Conservation (phyloP, 73 alveolate species). For the Tetrahymena thermophila region DNA sequence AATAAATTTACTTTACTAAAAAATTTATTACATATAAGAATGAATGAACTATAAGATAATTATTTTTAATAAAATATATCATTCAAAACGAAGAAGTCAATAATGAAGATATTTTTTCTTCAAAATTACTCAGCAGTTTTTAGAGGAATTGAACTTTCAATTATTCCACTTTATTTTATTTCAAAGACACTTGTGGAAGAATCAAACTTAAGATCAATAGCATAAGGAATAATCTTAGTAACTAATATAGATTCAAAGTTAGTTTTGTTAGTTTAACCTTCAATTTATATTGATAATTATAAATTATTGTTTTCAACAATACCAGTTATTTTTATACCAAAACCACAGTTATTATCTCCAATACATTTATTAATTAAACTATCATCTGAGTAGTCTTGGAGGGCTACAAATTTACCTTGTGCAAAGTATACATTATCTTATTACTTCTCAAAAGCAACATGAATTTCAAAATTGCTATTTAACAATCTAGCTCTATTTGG, state of each 20-base stretch:
- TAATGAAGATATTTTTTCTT: neutral
- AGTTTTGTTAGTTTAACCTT: neutral
- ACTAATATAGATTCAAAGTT: neutral
- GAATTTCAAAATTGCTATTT: neutral
- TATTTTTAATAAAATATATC: too few species aligned
- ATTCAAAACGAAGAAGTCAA: too few species aligned
- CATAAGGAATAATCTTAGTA: neutral
- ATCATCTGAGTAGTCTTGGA: neutral
- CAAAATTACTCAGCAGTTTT: neutral
- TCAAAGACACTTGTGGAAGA: neutral
- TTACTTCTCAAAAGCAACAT: neutral
- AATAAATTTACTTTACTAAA: neutral
- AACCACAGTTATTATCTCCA: neutral
- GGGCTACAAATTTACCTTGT: neutral
- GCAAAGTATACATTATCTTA: neutral
- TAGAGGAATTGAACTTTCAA: neutral
- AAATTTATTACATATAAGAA: neutral
- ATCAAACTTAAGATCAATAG: neutral
- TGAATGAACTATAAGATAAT: neutral
- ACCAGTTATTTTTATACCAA: neutral
- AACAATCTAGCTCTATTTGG: neutral
- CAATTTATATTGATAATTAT: neutral
- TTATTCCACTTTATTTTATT: neutral
- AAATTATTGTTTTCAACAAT: neutral
- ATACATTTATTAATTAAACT: neutral